Percentiles rank a stretch among this genome's conserved stretches.
Conservation (phyloP, 2,329 filamentous ascomycete genomes). For the Alternaria novae-zelandiae region DNA sequence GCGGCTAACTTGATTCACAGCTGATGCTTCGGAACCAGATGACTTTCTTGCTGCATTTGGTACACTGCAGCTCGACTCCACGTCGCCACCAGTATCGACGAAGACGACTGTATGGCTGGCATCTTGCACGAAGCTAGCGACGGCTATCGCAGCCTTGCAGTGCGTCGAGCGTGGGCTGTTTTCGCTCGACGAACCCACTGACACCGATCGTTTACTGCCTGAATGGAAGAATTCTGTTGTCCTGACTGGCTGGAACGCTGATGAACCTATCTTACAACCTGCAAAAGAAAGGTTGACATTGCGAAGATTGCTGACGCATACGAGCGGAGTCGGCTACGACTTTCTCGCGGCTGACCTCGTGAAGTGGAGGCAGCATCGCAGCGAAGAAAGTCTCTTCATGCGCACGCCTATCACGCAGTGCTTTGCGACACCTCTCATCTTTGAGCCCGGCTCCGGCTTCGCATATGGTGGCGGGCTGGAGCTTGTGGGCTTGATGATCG, state of each 20-base stretch:
- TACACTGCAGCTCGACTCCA: constrained; percentile 20
- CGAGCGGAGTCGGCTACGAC: constrained; percentile 32
- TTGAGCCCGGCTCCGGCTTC: constrained; percentile 32
- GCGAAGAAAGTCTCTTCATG: constrained; percentile 12
- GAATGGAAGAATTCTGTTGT: constrained; percentile 31
- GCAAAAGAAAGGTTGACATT: constrained; percentile 29
- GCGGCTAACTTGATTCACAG: not conserved
- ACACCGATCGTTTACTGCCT: constrained; percentile 31
- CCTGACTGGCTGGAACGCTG: constrained; percentile 20
- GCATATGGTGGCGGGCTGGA: constrained; percentile 31
- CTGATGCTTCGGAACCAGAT: not conserved
- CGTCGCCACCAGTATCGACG: constrained; percentile 17
- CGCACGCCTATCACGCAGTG: constrained; percentile 15
- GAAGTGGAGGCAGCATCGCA: constrained; percentile 19
- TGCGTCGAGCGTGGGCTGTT: constrained; percentile 38
- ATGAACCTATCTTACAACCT: constrained; percentile 14
- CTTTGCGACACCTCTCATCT: constrained; percentile 28
- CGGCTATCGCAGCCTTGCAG: constrained; percentile 36
- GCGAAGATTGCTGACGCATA: constrained; percentile 33
- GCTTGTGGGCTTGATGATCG: constrained; percentile 33
- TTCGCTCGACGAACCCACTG: constrained; percentile 27
- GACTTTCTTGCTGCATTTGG: constrained; percentile 25
- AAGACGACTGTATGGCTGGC: constrained; percentile 42
- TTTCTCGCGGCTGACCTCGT: constrained; percentile 24
- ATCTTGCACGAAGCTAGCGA: constrained; percentile 38